A percentile compares a stretch with the other conserved stretches of the same genome.
Evolutionary conservation across 768 basidiomycete genomes (phyloP).

Genomic region (Xerocomus brunneocitrinus): DNA sequence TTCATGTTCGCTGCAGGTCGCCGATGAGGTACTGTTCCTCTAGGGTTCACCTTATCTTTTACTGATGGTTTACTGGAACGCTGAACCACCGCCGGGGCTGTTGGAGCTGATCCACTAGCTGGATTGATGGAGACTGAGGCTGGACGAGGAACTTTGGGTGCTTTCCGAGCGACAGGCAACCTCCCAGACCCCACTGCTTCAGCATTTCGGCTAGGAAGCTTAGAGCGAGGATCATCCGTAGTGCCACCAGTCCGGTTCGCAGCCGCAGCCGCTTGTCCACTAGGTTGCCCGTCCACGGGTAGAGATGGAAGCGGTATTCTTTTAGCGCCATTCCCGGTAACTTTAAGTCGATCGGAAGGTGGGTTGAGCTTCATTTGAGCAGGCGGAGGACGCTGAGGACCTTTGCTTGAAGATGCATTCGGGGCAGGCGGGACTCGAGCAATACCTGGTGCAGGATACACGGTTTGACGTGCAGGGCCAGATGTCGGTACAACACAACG

Average conservation of each 20-base stretch:
- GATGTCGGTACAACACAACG: slow-evolving; percentile 14
- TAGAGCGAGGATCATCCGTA: slow-evolving; percentile 7
- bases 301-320: slow-evolving; percentile 29
- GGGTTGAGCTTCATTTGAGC: slow-evolving; percentile 20
- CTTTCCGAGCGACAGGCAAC: slow-evolving; percentile 8
- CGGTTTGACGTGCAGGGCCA: slow-evolving; percentile 6
- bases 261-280: slow-evolving; percentile 2
- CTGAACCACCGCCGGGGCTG: not conserved
- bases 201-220: slow-evolving; percentile 6
- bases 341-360: slow-evolving; percentile 22
- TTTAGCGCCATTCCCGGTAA: slow-evolving; percentile 29
- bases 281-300: not conserved
- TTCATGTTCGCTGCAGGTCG: slow-evolving; percentile 6
- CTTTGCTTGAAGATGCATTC: slow-evolving; percentile 7
- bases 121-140: slow-evolving; percentile 10
- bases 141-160: slow-evolving; percentile 1
- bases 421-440: slow-evolving; percentile 2
- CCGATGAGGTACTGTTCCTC: slow-evolving; percentile 1
- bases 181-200: slow-evolving; percentile 3
- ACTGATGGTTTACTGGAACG: slow-evolving; percentile 9
- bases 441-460: slow-evolving; percentile 2
- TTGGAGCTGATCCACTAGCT: not conserved
- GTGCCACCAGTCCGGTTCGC: not conserved
- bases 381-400: slow-evolving; percentile 25
- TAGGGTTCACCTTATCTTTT: slow-evolving; percentile 9